These are phyloP conservation scores for Parachaetomium inaequale DNA, from an alignment of 495 filamentous ascomycete genomes.

Conservation along the genomic window DNA sequence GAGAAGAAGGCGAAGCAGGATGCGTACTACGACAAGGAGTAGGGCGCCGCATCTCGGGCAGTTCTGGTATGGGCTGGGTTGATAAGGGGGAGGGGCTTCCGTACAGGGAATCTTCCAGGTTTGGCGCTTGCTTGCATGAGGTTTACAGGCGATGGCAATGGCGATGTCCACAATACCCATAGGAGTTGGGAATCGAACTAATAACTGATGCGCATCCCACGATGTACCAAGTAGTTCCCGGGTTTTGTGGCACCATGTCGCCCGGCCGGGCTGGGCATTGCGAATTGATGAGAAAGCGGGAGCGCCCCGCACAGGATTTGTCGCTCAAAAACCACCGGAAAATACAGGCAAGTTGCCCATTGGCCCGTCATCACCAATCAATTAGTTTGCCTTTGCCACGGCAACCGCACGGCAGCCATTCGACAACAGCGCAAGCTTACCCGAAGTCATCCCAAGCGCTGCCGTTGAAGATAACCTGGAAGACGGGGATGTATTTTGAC, in stretches of 20 bases:
- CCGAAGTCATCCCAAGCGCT: too few species aligned
- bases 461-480: too few species aligned
- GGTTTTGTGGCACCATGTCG: too few species aligned
- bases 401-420: not conserved
- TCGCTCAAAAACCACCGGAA: too few species aligned
- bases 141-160: not conserved
- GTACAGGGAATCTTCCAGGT: not conserved
- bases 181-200: not conserved
- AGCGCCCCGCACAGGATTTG: too few species aligned
- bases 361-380: not conserved
- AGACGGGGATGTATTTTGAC: not conserved
- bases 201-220: too few species aligned
- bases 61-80: not conserved
- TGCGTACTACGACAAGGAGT: constrained; percentile 40
- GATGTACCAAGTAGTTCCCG: too few species aligned
- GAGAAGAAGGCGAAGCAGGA: constrained; percentile 38
- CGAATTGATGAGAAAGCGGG: too few species aligned
- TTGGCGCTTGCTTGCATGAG: constrained; percentile 10
- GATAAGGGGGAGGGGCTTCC: not conserved
- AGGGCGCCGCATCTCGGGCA: not conserved
- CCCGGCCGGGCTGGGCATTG: too few species aligned
- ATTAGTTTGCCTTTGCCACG: not conserved
- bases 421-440: not conserved
- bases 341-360: too few species aligned
- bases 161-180: not conserved